Evolutionary conservation across 805 yeast species (phyloP), one percentile per base, ranked within the genome.

Genomic region (Wickerhamomyces queroliae): DNA sequence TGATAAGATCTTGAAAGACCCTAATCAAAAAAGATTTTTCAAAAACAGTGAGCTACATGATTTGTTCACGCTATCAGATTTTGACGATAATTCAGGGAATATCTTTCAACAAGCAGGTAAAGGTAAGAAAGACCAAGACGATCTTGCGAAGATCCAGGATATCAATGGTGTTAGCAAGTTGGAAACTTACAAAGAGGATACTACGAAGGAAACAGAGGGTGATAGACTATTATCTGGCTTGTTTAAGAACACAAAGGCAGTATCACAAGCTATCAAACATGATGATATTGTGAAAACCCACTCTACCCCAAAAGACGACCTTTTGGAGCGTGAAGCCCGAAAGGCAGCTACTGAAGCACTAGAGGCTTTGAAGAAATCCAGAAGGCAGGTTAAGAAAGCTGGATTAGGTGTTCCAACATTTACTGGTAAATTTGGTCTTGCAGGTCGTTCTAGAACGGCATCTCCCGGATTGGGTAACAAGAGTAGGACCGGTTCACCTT

Each of bases 21-120:
- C 99, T 1, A 89, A 90, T 49, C 98, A 93, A 56, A 74, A 90
- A 43, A 64, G 98, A 42, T 90, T 91, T 52, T 93, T 93, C 68
- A 93, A 93, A 53, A 81, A 80, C 73, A 88, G 85, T 52, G 98
- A 93, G 52, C 64, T 93, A 34, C 93, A 90, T 49, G 97, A 93
- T 61, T 63, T 93, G 41, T 93, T 93, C 57, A 72, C 93, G 0
- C 62, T 93, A 18, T 95, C 95, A 1, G 91, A 86, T 46, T 69
- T 66, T 32, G 67, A 67, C 37, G 85, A 78, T 30, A 69, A 73
- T 29, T 76, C 74, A 23, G 73, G 65, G 45, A 79, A 88, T 0
- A 85, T 83, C 80, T 55, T 83, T 83, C 41, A 65, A 69, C n/a
- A n/a, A 24, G 75, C 77, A 25, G 46, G 43, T 22, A 45, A 55